These are phyloP conservation scores for Fraxinus xanthoxyloides DNA, from an alignment of 305 asterid genomes.

Conservation along the genomic window DNA sequence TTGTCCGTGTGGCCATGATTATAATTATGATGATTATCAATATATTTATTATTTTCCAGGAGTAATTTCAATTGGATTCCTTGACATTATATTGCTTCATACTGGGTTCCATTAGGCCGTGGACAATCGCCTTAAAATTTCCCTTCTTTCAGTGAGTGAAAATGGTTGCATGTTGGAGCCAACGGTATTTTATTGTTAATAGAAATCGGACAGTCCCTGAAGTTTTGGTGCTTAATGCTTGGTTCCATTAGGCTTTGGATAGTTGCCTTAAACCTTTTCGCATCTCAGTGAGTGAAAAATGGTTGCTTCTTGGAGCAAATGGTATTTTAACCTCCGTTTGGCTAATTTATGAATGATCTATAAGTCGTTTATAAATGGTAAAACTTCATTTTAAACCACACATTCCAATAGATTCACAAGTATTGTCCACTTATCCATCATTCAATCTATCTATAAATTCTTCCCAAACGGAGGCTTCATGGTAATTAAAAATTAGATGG, in stretches of 20 bases:
- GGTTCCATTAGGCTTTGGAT: constrained; percentile 15
- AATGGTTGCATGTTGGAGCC: constrained; percentile 5
- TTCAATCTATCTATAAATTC: neutral
- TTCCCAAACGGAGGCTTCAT: neutral
- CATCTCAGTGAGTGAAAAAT: constrained; percentile 5
- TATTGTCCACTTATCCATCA: neutral
- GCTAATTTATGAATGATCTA: neutral
- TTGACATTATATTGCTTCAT: constrained; percentile 14
- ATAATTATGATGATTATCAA: constrained; percentile 6
- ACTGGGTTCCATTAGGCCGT: constrained; percentile 17
- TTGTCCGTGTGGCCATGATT: neutral
- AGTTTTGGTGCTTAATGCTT: neutral
- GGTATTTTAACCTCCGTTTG: neutral
- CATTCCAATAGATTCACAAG: neutral
- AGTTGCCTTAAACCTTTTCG: constrained; percentile 2
- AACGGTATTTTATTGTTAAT: constrained; percentile 16
- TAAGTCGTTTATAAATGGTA: neutral
- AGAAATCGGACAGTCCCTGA: neutral
- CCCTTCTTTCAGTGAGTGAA: constrained; percentile 6
- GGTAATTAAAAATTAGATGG: neutral
- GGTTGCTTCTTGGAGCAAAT: neutral
- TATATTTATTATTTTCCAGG: neutral
- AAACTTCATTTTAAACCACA: neutral
- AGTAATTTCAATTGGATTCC: constrained; percentile 14
- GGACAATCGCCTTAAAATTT: constrained; percentile 4